Evolutionary conservation across 768 basidiomycete genomes (phyloP).

Genomic region (Suillus variegatus): DNA sequence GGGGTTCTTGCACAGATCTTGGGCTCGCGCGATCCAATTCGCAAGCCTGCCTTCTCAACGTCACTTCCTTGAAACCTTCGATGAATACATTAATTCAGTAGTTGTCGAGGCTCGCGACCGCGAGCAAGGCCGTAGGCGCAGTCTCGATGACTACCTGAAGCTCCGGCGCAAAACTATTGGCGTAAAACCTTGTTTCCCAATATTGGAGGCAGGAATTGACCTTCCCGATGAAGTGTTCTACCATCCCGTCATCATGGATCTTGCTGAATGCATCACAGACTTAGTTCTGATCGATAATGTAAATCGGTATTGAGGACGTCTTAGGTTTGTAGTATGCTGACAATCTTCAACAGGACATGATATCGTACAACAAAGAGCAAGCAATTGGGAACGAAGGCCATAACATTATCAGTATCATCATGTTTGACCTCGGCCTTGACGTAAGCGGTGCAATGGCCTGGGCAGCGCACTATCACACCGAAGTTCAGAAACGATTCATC

Average conservation of each 20-base stretch:
- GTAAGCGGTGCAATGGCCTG: constrained; percentile 32
- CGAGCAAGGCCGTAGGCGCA: constrained; percentile 17
- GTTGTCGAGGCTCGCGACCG: constrained; percentile 10
- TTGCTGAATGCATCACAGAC: constrained; percentile 15
- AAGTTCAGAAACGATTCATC: constrained; percentile 20
- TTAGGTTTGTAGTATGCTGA: background rate
- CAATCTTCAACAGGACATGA: constrained; percentile 30
- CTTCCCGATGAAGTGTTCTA: constrained; percentile 33
- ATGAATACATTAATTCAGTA: background rate
- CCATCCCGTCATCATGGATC: constrained; percentile 21
- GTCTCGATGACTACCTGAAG: constrained; percentile 32
- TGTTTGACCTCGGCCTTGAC: constrained; percentile 27
- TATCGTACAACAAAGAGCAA: constrained; percentile 38
- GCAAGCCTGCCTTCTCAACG: background rate
- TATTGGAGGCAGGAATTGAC: constrained; percentile 30
- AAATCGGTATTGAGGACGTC: background rate
- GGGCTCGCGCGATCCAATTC: constrained; percentile 1
- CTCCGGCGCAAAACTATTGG: constrained; percentile 35
- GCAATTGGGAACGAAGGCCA: constrained; percentile 33
- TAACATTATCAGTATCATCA: constrained; percentile 36
- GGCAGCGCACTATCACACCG: constrained; percentile 17
- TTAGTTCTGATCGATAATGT: constrained; percentile 28
- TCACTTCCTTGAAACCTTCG: background rate
- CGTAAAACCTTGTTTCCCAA: constrained; percentile 28
- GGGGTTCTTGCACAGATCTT: constrained; percentile 7